A percentile compares a stretch with the other conserved stretches of the same genome.
phyloP scores from a whole-genome alignment of 352 stramenopile species.

The Paralagenidium karlingii region DNA sequence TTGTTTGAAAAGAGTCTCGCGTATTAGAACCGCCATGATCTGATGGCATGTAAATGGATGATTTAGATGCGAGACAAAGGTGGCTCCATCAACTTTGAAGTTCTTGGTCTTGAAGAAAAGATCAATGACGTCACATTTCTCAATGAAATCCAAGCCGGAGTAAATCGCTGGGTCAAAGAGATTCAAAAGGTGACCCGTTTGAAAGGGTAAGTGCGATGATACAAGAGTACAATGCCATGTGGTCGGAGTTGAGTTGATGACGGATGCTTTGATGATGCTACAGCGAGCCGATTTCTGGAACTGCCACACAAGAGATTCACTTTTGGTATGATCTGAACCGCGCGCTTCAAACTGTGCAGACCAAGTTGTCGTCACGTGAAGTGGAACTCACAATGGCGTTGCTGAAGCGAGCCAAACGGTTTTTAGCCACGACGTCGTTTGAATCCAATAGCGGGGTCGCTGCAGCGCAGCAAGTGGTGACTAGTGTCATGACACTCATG shows the following conservation, averaged over 20 bases:
- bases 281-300: slow-evolving; percentile 74
- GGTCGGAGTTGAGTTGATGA: neutral
- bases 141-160: slow-evolving; percentile 77
- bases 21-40: neutral
- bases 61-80: slow-evolving; percentile 54
- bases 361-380: slow-evolving; percentile 79
- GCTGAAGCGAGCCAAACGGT: slow-evolving; percentile 87
- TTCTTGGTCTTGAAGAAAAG: slow-evolving; percentile 67
- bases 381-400: slow-evolving; percentile 86
- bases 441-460: slow-evolving; percentile 82
- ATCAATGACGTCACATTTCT: slow-evolving; percentile 75
- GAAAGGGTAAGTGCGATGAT: slow-evolving; percentile 27
- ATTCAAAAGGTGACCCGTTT: slow-evolving; percentile 90
- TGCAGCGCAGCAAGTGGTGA: slow-evolving; percentile 71
- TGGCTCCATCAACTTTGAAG: slow-evolving; percentile 66
- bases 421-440: slow-evolving; percentile 85
- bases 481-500: slow-evolving; percentile 87
- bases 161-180: slow-evolving; percentile 94
- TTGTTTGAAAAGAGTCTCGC: slow-evolving; percentile 6
- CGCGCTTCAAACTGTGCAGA: slow-evolving; percentile 73
- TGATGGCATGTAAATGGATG: neutral
- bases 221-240: neutral
- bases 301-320: slow-evolving; percentile 89
- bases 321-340: slow-evolving; percentile 91
- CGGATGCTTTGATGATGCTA: neutral